These are phyloP conservation scores for Scleroderma bovista DNA, from an alignment of 768 basidiomycete species.

Conservation along the genomic window DNA sequence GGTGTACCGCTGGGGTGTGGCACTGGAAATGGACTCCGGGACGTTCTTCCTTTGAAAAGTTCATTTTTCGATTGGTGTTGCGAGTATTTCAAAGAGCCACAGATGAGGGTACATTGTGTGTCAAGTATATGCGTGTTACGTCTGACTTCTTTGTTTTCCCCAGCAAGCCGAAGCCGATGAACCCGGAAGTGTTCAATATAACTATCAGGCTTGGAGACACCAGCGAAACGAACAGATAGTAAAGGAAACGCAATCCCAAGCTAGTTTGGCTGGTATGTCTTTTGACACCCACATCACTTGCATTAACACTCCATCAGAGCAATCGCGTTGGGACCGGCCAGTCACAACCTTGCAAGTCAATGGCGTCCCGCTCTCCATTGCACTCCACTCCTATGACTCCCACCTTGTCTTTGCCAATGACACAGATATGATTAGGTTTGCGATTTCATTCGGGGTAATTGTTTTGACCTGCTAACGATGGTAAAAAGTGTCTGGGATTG, in stretches of 20 bases:
- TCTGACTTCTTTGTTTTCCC: constrained; percentile 7
- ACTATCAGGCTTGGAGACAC: constrained; percentile 93
- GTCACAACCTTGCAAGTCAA: constrained; percentile 58
- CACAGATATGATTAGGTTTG: constrained; percentile 77
- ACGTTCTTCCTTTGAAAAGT: constrained; percentile 86
- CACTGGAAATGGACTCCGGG: constrained; percentile 74
- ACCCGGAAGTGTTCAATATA: constrained; percentile 89
- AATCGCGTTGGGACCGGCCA: constrained; percentile 65
- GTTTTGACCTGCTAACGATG: background rate
- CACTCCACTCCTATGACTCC: constrained; percentile 89
- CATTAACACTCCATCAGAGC: constrained; percentile 34
- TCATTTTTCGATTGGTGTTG: constrained; percentile 93
- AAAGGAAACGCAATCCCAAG: constrained; percentile 62
- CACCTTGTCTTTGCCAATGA: constrained; percentile 86
- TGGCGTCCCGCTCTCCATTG: constrained; percentile 66
- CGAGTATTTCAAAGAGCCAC: constrained; percentile 97
- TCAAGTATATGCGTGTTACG: background rate
- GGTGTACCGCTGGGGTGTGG: constrained; percentile 73
- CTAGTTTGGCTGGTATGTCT: constrained; percentile 64
- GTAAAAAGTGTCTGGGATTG: constrained; percentile 88
- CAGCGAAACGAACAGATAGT: constrained; percentile 81
- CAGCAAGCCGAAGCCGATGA: constrained; percentile 95
- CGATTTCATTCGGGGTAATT: constrained; percentile 3
- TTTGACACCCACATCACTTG: background rate
- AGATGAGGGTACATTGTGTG: constrained; percentile 78